Base-by-base conservation (phyloP, 805 yeast genomes). In the Pichia phayaonensis region DNA sequence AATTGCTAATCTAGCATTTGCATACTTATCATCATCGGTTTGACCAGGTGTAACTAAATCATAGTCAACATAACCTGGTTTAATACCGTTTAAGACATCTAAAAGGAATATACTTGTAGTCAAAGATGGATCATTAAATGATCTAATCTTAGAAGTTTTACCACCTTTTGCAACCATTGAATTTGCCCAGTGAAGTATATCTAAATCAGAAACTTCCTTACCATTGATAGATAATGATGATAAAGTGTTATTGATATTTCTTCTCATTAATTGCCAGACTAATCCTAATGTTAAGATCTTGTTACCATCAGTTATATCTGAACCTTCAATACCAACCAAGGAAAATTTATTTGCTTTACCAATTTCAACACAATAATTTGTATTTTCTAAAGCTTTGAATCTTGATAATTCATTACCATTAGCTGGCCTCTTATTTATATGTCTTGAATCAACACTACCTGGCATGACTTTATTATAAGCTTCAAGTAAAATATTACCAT, bases 241-340 rank as follows among this genome's bases (percentile, higher is more conserved):
- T 63, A 94, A 77, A 2, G 99, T 94, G 58, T 83, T 79, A 54
- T 83, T 84, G 61, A 94, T 95, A 70, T 94, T 94, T 67, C 96
- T 81, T 67, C 99, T 83, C 99, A 94, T 94, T 63, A 94, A 77
- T 75, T 94, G 99, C 99, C 99, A 94, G 39, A 92, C 97, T 49
- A 94, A 77, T 15, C 94, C 99, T 59, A 94, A 77, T 0, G 96
- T 89, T 60, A 94, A 76, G 47, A 92, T 76, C 64, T 86, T 87
- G 65, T 84, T 84, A 57, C 97, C 98, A 68, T 94, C 99, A 40
- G 87, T 84, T 58, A 94, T 92, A 70, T 94, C 99, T 3, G 97
- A 88, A 48, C 99, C 99, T 67, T 94, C 98, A 56, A 94, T 94
- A 57, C 99, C 99, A 46, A 94, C 99, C 51, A 94, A 76, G 2